Base-by-base conservation (phyloP, 805 yeast genomes). In the Kregervanrija delftensis region DNA sequence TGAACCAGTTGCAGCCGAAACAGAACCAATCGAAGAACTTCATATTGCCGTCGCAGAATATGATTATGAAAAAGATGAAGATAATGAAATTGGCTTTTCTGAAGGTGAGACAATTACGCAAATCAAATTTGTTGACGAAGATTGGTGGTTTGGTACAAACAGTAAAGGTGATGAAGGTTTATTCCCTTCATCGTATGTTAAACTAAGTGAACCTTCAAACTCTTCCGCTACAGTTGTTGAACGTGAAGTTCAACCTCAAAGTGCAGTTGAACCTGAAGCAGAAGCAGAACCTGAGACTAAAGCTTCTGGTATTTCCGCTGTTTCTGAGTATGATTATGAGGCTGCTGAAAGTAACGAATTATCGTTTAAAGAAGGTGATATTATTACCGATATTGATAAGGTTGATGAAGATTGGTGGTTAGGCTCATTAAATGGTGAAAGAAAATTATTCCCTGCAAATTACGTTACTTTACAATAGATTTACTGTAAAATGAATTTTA, bases 361-460 rank as follows among this genome's bases (percentile, higher is more conserved):
- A 48, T 75, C 79, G 2, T 93, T 93, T 63, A 75, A 70, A 17
- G 96, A 87, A 60, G 95, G 91, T 43, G 98, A 88, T 54, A 57
- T 72, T 48, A 88, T 93, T 50, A 69, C 79, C 14, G 85, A 88
- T 48, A 84, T 93, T 50, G 95, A 89, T 55, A 85, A 86, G 63
- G 84, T 86, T 13, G 96, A 89, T 56, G 96, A 87, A 39, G 96
- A 87, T 61, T 93, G 99, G 99, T 93, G 98, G 98, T 72, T 84
- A 44, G 99, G 99, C 42, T 80, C 77, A 49, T 73, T 82, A 54
- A 67, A 79, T 31, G 96, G 96, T 38, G 84, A 79, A 53, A 74
- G 76, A 53, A 93, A 93, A 46, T 71, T 91, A 45, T 90, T 91
- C 80, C 99, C 99, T 43, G 80, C 96, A 36, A 89, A 87, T 66